phyloP scores from a whole-genome alignment of 176 grass and related monocot species.

The Oryza glaberrima region DNA sequence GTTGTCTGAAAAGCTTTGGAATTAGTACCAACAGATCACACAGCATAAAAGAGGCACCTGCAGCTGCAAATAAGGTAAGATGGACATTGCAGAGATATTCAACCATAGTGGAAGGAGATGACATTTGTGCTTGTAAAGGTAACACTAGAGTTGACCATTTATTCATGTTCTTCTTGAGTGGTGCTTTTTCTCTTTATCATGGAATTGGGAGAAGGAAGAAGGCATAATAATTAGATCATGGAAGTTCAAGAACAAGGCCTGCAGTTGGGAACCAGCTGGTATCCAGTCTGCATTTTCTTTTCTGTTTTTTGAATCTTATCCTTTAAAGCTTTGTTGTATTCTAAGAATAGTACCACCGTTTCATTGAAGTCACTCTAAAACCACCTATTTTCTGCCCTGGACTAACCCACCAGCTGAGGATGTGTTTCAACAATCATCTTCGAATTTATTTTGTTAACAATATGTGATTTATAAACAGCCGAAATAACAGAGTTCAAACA shows the following conservation, averaged over 20 bases:
- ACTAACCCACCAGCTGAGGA: neutral
- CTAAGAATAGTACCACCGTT: neutral
- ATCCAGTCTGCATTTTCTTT: neutral
- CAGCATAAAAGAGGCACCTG: neutral
- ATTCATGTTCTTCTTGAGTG: neutral
- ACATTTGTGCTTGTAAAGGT: neutral
- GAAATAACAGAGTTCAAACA: neutral
- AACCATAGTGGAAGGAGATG: slow-evolving; percentile 10
- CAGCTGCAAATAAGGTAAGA: neutral
- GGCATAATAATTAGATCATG: neutral
- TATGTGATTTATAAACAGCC: neutral
- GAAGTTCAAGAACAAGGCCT: neutral
- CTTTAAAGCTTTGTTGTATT: neutral
- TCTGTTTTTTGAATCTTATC: neutral
- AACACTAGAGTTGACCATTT: neutral
- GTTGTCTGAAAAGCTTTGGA: neutral
- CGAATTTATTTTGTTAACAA: neutral
- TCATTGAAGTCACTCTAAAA: neutral
- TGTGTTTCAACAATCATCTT: slow-evolving; percentile 4
- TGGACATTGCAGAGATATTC: slow-evolving; percentile 17
- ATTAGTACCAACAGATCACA: neutral
- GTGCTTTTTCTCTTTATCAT: neutral
- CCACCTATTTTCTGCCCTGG: neutral
- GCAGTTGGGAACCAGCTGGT: neutral
- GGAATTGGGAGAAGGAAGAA: neutral